These are phyloP conservation scores for Vinca minor DNA, from an alignment of 257 asterid species.

Conservation along the genomic window DNA sequence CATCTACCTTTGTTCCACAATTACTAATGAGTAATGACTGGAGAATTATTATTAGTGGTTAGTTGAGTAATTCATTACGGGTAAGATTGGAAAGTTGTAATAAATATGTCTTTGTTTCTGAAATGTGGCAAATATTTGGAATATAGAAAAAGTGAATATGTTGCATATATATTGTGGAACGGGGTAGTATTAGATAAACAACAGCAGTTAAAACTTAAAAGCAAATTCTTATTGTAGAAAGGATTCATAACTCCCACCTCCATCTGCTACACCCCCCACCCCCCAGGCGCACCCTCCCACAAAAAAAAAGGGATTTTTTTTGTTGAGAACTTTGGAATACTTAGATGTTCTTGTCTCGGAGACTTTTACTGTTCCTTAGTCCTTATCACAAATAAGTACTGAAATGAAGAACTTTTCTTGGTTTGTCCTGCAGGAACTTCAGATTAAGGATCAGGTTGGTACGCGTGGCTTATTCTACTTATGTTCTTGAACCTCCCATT, in stretches of 20 bases:
- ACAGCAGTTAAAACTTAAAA: background rate
- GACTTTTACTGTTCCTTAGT: slow-evolving; percentile 1
- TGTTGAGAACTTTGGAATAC: background rate
- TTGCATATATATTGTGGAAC: no score
- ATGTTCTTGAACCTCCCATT: slow-evolving; percentile 3
- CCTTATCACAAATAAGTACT: slow-evolving; percentile 11
- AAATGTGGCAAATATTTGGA: no score
- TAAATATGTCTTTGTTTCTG: no score
- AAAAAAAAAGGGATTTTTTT: background rate
- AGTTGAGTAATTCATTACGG: no score
- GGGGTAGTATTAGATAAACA: background rate
- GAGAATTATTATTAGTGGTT: no score
- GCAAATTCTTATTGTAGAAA: background rate
- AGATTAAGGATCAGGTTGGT: slow-evolving; percentile 28
- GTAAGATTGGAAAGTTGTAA: no score
- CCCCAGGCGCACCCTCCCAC: background rate
- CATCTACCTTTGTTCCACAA: no score
- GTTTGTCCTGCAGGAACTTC: slow-evolving; percentile 40
- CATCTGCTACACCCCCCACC: no score
- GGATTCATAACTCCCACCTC: background rate
- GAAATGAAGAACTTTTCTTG: slow-evolving; percentile 18
- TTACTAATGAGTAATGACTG: no score
- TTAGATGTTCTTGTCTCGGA: background rate
- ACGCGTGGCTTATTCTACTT: slow-evolving; percentile 29
- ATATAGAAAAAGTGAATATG: no score